phyloP scores from a whole-genome alignment of 169 alveolate species.

The Eimeria sp. region DNA sequence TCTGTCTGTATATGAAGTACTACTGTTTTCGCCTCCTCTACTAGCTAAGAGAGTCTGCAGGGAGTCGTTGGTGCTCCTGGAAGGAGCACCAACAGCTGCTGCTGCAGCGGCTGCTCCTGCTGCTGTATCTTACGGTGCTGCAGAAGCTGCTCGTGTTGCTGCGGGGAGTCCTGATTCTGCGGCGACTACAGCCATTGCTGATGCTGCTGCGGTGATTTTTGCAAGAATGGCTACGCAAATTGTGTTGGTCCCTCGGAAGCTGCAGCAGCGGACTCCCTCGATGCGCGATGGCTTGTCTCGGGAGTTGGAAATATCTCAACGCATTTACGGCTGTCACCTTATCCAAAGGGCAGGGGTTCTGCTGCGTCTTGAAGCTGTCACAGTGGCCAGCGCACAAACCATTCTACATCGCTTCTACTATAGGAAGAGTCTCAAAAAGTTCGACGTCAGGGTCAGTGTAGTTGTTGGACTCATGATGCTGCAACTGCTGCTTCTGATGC shows the following conservation, averaged over 20 bases:
- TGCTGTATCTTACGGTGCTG: slow-evolving; percentile 3
- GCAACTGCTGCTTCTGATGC: slow-evolving; percentile 8
- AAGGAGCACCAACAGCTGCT: not conserved
- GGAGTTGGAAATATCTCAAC: slow-evolving; percentile 84
- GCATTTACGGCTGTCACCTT: slow-evolving; percentile 89
- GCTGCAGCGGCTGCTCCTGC: slow-evolving; percentile 21
- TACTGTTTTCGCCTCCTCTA: not conserved
- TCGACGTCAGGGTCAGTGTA: slow-evolving; percentile 90
- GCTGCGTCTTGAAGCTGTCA: slow-evolving; percentile 92
- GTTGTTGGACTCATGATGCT: not conserved
- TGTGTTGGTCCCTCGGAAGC: slow-evolving; percentile 75
- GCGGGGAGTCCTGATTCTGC: not conserved
- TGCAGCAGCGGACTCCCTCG: slow-evolving; percentile 85
- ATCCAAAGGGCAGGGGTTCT: slow-evolving; percentile 93
- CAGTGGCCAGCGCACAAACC: slow-evolving; percentile 93
- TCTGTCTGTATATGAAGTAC: not conserved
- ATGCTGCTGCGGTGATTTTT: not conserved
- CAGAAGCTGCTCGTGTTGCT: not conserved
- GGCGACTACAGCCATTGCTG: not conserved
- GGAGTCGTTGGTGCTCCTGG: not conserved
- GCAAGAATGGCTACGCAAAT: slow-evolving; percentile 75
- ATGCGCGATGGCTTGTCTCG: slow-evolving; percentile 86
- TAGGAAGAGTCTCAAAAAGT: slow-evolving; percentile 90
- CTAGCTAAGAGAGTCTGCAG: too few relatives aligned
- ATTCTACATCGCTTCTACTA: slow-evolving; percentile 94